A percentile compares a stretch with the other conserved stretches of the same genome.
These are phyloP conservation scores for Camellia lanceoleosa DNA, from an alignment of 148 eudicot genomes.

Conservation along the genomic window DNA sequence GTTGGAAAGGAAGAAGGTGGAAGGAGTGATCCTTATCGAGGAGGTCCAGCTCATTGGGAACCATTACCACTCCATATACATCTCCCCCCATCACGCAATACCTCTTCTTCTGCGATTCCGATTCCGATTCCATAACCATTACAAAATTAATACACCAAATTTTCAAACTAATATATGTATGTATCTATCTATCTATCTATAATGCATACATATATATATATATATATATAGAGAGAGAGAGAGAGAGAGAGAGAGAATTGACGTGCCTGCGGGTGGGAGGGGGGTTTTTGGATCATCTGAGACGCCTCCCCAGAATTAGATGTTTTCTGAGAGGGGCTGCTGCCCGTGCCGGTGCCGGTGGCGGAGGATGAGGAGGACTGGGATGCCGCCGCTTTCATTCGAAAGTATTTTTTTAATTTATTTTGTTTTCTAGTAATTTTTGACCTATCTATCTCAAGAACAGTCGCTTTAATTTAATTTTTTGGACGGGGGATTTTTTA, in stretches of 20 bases:
- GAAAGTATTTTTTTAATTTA: not conserved
- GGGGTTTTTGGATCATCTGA: conserved; percentile 32
- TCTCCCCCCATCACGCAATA: conserved; percentile 50
- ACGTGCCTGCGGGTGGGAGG: conserved; percentile 26
- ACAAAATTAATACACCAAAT: not conserved
- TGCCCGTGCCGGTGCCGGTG: not conserved
- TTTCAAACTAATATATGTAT: too few relatives aligned
- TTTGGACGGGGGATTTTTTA: not conserved
- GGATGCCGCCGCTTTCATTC: not conserved
- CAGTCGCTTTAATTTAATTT: not conserved
- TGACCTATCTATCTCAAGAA: not conserved
- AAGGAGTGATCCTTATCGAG: conserved; percentile 30
- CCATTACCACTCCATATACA: conserved; percentile 51
- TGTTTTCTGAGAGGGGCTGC: not conserved
- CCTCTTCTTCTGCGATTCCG: conserved; percentile 56
- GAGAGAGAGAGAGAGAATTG: not conserved
- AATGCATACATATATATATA: not conserved
- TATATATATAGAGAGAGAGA: too few relatives aligned
- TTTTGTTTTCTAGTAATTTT: too few relatives aligned
- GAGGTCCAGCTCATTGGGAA: conserved; percentile 45
- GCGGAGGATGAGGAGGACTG: not conserved
- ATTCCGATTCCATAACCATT: conserved; percentile 20
- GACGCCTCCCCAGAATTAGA: not conserved
- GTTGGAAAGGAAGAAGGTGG: conserved; percentile 40
- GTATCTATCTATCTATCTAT: not conserved